Conservation (phyloP, 1,139 yeast species). For the Blastobotrys ciferrii region DNA sequence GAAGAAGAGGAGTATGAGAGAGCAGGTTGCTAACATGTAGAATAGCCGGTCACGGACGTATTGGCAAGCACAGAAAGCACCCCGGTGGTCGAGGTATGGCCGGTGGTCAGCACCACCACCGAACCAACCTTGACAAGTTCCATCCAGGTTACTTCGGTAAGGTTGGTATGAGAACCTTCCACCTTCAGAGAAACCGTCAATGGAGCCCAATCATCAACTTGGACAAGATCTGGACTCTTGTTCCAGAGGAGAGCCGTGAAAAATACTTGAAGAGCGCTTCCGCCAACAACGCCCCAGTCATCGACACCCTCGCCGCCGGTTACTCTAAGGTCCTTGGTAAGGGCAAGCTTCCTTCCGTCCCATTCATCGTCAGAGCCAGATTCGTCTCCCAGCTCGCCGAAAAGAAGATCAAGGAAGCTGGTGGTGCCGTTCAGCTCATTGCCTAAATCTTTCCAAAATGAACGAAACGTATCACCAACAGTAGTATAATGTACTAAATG, state of each 20-base stretch:
- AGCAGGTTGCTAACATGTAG: conserved; percentile 6
- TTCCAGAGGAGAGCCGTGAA: conserved; percentile 93
- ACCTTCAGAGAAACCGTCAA: conserved; percentile 92
- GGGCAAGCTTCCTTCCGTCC: conserved; percentile 97
- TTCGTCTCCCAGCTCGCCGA: conserved; percentile 98
- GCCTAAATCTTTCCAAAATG: too few relatives aligned
- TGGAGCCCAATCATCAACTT: conserved; percentile 98
- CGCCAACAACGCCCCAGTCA: conserved; percentile 94
- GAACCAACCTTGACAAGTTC: conserved; percentile 96
- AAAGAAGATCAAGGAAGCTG: conserved; percentile 99
- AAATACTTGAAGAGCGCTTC: conserved; percentile 86
- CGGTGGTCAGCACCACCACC: conserved; percentile 99
- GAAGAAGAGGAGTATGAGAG: conserved; percentile 25
- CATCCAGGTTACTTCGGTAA: conserved; percentile 99
- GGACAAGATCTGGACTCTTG: conserved; percentile 98
- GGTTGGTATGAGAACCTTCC: conserved; percentile 99
- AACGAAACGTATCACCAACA: conserved; percentile 15
- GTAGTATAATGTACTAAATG: conserved; percentile 13
- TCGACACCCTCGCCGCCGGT: conserved; percentile 99
- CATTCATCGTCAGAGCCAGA: conserved; percentile 99
- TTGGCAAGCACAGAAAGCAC: conserved; percentile 99
- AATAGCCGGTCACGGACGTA: conserved; percentile 99
- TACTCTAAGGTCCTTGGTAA: conserved; percentile 99
- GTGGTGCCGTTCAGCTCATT: conserved; percentile 99
- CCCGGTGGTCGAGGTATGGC: conserved; percentile 99